A percentile compares a stretch with the other conserved stretches of the same genome.
Conservation (phyloP, 2,329 filamentous ascomycete genomes). For the Xylariaceae sp. region DNA sequence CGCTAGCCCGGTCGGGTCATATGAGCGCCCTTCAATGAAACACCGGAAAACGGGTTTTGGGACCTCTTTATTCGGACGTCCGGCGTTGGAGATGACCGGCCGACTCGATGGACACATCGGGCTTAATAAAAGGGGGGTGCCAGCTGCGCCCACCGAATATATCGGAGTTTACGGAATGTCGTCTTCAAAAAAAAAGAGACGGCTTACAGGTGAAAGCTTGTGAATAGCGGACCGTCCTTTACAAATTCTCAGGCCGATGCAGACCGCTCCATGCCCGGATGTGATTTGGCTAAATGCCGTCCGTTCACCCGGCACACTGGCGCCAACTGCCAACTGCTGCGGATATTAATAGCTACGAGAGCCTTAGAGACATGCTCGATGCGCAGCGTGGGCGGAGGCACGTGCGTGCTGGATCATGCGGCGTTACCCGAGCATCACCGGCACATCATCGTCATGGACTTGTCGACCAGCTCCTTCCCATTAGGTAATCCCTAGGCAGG, state of each 20-base stretch:
- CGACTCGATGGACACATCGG: neutral
- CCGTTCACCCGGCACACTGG: no score
- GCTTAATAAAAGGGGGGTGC: neutral
- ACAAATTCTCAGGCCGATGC: neutral
- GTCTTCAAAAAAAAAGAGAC: neutral
- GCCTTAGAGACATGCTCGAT: neutral
- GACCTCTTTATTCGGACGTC: no score
- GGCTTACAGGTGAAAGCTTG: neutral
- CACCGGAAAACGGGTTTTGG: no score
- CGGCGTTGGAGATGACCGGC: neutral
- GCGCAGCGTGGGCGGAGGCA: neutral
- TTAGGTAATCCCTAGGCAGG: neutral
- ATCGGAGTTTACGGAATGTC: no score
- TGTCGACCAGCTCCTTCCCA: neutral
- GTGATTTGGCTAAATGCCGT: no score
- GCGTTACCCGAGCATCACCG: conserved; percentile 16
- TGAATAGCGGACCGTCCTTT: neutral
- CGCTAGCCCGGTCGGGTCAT: no score
- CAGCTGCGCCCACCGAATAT: no score
- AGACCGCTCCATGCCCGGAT: no score
- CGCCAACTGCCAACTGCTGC: no score
- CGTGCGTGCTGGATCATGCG: conserved; percentile 13
- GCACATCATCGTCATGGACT: neutral
- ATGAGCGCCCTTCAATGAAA: no score
- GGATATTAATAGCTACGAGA: no score